phyloP scores from a whole-genome alignment of 208 protist genomes.

The Tritrichomonas musculus region DNA sequence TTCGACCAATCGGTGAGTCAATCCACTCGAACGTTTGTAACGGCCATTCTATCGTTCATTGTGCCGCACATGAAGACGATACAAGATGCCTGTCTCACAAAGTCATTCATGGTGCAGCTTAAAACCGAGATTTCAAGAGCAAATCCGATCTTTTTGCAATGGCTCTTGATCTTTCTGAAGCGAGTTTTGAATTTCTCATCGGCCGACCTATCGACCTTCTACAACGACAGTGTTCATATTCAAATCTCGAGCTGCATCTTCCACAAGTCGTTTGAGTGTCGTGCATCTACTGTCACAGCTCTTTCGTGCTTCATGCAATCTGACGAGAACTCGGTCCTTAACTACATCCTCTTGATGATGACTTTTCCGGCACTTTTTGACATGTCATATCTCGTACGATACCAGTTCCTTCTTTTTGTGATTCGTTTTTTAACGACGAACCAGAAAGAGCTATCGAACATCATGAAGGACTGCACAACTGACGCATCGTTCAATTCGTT shows the following conservation, averaged over 20 bases:
- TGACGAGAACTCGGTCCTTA: neutral
- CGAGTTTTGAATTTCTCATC: neutral
- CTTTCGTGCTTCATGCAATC: neutral
- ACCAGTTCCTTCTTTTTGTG: neutral
- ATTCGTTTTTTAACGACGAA: neutral
- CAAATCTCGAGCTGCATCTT: neutral
- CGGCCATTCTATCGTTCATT: neutral
- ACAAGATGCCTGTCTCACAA: neutral
- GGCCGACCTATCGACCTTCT: neutral
- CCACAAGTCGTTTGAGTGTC: neutral
- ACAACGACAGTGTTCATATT: neutral
- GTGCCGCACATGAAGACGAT: neutral
- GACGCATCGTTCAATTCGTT: too few relatives aligned
- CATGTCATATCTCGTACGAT: neutral
- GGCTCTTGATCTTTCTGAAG: neutral
- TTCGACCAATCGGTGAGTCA: neutral
- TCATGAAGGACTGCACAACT: too few relatives aligned
- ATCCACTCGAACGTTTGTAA: neutral
- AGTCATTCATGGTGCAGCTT: neutral
- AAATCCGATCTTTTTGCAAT: neutral
- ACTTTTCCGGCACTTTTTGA: neutral
- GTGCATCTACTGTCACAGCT: neutral
- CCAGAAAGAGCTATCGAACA: too few relatives aligned
- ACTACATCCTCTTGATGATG: neutral
- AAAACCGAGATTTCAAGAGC: neutral